These are phyloP conservation scores for Phylloboletellus chloephorus DNA, from an alignment of 1,284 basidiomycete species.

Conservation along the genomic window DNA sequence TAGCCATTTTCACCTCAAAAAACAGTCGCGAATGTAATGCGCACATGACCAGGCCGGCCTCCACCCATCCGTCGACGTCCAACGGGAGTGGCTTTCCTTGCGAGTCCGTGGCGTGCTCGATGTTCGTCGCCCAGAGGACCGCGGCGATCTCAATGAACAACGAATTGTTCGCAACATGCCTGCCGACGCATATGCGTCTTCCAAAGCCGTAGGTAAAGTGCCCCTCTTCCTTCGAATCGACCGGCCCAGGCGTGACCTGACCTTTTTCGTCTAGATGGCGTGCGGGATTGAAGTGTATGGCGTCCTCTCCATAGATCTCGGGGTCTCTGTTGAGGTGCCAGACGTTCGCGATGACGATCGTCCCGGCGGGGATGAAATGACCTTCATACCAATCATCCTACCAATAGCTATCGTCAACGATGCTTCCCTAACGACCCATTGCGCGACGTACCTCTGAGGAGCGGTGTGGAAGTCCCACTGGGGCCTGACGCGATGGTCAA, in stretches of 20 bases:
- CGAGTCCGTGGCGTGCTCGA: slow-evolving; percentile 3
- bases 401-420: neutral
- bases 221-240: slow-evolving; percentile 3
- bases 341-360: slow-evolving; percentile 13
- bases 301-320: slow-evolving; percentile 11
- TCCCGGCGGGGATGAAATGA: slow-evolving; percentile 18
- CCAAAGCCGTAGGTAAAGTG: slow-evolving; percentile 9
- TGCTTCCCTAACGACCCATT: neutral
- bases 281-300: slow-evolving; percentile 9
- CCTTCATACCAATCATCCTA: slow-evolving; percentile 16
- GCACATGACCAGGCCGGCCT: no score
- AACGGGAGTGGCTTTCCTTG: neutral
- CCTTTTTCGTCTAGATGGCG: slow-evolving; percentile 5
- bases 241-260: neutral
- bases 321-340: slow-evolving; percentile 16
- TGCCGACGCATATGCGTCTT: slow-evolving; percentile 10
- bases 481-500: neutral
- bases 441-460: slow-evolving; percentile 6
- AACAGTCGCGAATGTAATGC: no score
- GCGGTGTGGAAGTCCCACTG: slow-evolving; percentile 5
- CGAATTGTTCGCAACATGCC: slow-evolving; percentile 19
- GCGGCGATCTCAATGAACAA: slow-evolving; percentile 15
- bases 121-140: slow-evolving; percentile 8
- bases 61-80: no score
- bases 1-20: neutral